Base-by-base conservation (phyloP, 306 rosid genomes). In the Rubus idaeus region DNA sequence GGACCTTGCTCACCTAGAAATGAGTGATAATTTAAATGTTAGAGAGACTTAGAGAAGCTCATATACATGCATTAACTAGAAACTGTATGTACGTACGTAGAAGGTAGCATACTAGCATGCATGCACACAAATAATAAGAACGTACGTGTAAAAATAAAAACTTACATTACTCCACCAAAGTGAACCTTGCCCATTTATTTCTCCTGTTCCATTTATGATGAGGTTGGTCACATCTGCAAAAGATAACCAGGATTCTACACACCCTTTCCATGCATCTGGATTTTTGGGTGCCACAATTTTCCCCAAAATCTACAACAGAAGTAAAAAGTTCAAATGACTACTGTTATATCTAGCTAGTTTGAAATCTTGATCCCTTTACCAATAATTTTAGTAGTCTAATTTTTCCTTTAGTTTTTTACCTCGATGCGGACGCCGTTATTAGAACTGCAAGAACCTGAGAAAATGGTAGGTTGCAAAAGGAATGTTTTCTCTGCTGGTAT, bases 371-470 rank as follows among this genome's bases (percentile, higher is more conserved):
- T 30, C 35, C 35, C 35, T 30, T 30, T 30, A 30, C 35, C 35
- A 2, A 30, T 30, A 30, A 30, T 30, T 30, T 30, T 30, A 30
- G 2, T 30, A 1, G 35, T 30, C 35, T 30, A 30, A 30, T 16
- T 51, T 51, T 14, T 51, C 2, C 8, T 51, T 51, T 16, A 6
- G 18, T 10, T 47, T 20, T 18, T 20, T 40, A 71, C 81, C 71
- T 49, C 46, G 14, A 78, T 8, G 20, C 75, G 76, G 16, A 73
- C 18, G 10, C 39, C 8, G 5, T 8, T 71, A 17, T 13, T 70
- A n/a, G 90, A 77, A 7, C 40, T 53, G 73, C 90, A 87, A 23
- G 85, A 82, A 64, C 90, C 88, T 1, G 20, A 4, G 30, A 87
- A 84, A 17, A 0, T 4, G 2, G 6, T 47, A 55, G 47, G 68